Evolutionary conservation across 148 eudicot species (phyloP), one percentile per base, ranked within the genome.

Genomic region (Polygonum aviculare): DNA sequence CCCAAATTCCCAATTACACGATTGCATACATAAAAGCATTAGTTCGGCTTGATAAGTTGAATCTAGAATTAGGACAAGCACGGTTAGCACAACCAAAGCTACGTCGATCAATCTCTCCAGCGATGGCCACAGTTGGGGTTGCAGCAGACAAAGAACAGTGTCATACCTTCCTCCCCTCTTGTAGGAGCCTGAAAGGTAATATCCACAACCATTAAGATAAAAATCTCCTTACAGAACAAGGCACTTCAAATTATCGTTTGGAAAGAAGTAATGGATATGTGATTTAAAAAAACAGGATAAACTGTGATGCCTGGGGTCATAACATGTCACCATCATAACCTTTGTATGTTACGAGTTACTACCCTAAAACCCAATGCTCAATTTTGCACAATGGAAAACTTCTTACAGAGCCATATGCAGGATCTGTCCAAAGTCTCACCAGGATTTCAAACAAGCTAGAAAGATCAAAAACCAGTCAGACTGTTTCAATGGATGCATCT

Each of bases 151-250:
- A 90, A 92, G 88, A 90, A 92, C 77, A 92, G 78, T 3, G 92
- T 90, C 97, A 94, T 90, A 79, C 98, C 96, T 79, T 90, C 96
- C 80, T 93, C 98, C 65, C 98, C 98, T 75, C 98, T 86, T 3
- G 92, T 88, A 73, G 96, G 88, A 44, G 98, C 96, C 98, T 93
- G 88, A 59, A 73, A 18, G 74, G 62, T 3, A 41, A 15, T 67
- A 39, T 3, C 60, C 72, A 52, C 33, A 63, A 12, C 51, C 2
- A 41, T 63, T 63, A 74, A 77, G 55, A 22, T 60, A 22, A 26
- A 60, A 60, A n/a, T n/a, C 36, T 38, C 38, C 6, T 22, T 19
- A 72, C 18, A 49, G 11, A 69, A 36, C 38, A 33, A 63, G 41
- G 15, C 19, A 31, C 33, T 21, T 7, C 2, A 26, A 8, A 60